Evolutionary conservation across 2,329 filamentous ascomycete genomes (phyloP), one percentile per base, ranked within the genome.

Genomic region (Talaromyces piceae): DNA sequence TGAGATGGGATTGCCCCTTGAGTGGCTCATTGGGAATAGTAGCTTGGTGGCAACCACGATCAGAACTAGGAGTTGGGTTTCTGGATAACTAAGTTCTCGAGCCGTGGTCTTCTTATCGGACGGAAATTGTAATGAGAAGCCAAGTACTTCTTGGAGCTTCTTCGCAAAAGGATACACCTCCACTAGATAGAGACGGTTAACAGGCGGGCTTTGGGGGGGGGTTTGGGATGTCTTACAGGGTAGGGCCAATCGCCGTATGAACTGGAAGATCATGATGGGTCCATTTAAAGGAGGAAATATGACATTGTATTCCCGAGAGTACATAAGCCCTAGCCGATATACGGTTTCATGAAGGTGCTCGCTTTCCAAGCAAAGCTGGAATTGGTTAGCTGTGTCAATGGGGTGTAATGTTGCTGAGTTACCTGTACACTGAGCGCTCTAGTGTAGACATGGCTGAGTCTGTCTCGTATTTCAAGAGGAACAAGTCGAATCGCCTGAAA

Each of bases 21-120:
- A 61, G 20, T 73, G 71, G 60, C 88, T 82, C 41, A 95, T 81
- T 0, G 91, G 88, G 59, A 88, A 90, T 18, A 86, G 74, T 2
- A 95, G 67, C 60, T 96, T 96, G 3, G 86, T 82, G 3, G 86
- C 82, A 12, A 95, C 76, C 2, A 95, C 73, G 3, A 95, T 67
- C 3, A 88, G 72, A 3, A 83, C 77, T 50, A 89, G 74, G 1
- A 96, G 71, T 41, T 87, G 79, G 5, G 87, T 73, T 61, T 97
- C 93, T 0, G 93, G 89, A 55, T 86, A 78, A 47, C 82, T 74
- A 7, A 78, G 68, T 23, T 75, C 57, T 31, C 58, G 61, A 27
- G 59, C 68, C 53, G 74, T 68, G 54, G 70, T 68, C 48, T 56
- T 51, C 62, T 54, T 54, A 47, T 66, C 63, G 26, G 67, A 71